Evolutionary conservation across 352 stramenopile genomes (phyloP).

Genomic region (Pythium insidiosum): DNA sequence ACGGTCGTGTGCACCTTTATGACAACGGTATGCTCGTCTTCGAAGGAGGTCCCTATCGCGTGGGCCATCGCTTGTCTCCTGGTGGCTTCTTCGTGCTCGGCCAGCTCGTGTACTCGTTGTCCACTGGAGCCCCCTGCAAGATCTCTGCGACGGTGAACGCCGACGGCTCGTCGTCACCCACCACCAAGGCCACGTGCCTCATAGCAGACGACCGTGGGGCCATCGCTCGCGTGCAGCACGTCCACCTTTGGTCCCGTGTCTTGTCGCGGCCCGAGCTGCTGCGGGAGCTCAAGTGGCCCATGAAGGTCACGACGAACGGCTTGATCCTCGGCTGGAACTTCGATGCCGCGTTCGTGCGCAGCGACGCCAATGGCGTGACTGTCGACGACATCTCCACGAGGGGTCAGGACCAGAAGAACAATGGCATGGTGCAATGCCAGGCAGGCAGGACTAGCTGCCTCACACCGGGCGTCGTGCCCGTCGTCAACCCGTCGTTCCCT

Average conservation of each 20-base stretch:
- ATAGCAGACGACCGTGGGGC: conserved; percentile 20
- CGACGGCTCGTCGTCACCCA: too few relatives aligned
- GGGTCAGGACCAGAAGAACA: conserved; percentile 33
- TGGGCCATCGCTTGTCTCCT: conserved; percentile 15
- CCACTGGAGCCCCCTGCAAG: too few relatives aligned
- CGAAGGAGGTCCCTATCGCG: conserved; percentile 51
- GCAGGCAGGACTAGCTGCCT: conserved; percentile 14
- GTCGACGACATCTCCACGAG: conserved; percentile 48
- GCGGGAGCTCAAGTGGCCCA: conserved; percentile 44
- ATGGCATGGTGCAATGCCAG: conserved; percentile 25
- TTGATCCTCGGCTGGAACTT: conserved; percentile 67
- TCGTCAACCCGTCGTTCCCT: conserved; percentile 34
- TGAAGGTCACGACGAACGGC: conserved; percentile 38
- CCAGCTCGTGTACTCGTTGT: conserved; percentile 19
- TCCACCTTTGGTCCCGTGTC: conserved; percentile 48
- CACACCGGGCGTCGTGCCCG: conserved; percentile 23
- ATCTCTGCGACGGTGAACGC: too few relatives aligned
- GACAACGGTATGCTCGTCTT: conserved; percentile 70
- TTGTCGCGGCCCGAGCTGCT: conserved; percentile 38
- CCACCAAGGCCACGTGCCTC: too few relatives aligned
- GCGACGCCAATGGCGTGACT: conserved; percentile 3
- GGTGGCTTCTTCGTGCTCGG: conserved; percentile 39
- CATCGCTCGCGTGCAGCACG: conserved; percentile 39
- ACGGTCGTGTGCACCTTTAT: conserved; percentile 43
- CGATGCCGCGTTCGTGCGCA: conserved; percentile 19